Conservation (phyloP, 148 eudicot genomes). For the Linanthus parryae region DNA sequence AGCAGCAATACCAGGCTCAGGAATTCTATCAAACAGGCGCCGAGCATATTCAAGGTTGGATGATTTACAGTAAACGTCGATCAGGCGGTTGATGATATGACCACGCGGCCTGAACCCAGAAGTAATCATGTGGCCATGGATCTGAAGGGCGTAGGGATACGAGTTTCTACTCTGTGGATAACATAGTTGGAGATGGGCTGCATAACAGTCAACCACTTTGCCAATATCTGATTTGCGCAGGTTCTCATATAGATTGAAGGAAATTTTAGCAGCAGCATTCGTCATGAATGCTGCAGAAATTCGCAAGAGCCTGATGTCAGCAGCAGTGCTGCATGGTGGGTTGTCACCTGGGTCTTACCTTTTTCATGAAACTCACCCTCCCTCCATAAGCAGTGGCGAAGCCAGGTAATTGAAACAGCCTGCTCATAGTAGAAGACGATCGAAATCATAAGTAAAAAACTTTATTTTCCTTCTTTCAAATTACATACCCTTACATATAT, state of each 20-base stretch:
- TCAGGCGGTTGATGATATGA: conserved; percentile 47
- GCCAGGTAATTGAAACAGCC: too few species aligned
- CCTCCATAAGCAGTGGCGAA: too few species aligned
- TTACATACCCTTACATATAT: too few species aligned
- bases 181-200: conserved; percentile 58
- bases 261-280: conserved; percentile 18
- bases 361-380: too few species aligned
- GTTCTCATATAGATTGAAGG: conserved; percentile 9
- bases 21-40: conserved; percentile 54
- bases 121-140: conserved; percentile 74
- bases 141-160: conserved; percentile 25
- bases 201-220: conserved; percentile 49
- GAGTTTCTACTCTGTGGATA: conserved; percentile 31
- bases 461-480: too few species aligned
- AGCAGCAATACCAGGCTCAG: conserved; percentile 42
- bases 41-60: conserved; percentile 35
- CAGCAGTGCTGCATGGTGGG: too few species aligned
- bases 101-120: conserved; percentile 64
- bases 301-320: too few species aligned
- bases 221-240: conserved; percentile 18
- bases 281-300: too few species aligned
- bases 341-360: too few species aligned
- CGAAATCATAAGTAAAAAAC: too few species aligned
- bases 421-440: too few species aligned
- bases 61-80: conserved; percentile 40